These are phyloP conservation scores for Kregervanrija delftensis DNA, from an alignment of 805 yeast species.

Conservation along the genomic window DNA sequence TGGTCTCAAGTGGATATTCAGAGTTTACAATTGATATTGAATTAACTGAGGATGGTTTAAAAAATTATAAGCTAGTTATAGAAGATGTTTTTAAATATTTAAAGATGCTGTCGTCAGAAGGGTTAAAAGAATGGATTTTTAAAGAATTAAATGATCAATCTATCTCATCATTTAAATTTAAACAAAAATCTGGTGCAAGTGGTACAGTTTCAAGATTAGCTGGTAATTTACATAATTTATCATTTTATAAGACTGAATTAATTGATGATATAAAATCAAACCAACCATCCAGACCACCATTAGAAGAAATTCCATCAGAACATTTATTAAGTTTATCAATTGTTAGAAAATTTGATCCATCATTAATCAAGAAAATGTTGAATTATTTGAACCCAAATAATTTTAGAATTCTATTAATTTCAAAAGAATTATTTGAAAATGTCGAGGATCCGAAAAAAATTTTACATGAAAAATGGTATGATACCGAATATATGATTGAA, in stretches of 20 bases:
- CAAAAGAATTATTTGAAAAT: constrained; percentile 41
- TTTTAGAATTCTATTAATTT: constrained; percentile 49
- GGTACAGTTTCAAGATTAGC: constrained; percentile 54
- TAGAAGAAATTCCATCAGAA: constrained; percentile 51
- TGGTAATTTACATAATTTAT: constrained; percentile 20
- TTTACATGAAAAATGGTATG: constrained; percentile 77
- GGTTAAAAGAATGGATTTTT: constrained; percentile 74
- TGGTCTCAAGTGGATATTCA: constrained; percentile 60
- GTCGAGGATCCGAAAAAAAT: constrained; percentile 30
- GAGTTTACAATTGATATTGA: constrained; percentile 66
- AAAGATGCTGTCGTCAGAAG: constrained; percentile 44
- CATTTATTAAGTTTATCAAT: constrained; percentile 50
- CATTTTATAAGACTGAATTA: constrained; percentile 19
- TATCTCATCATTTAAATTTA: constrained; percentile 66
- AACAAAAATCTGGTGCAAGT: constrained; percentile 68
- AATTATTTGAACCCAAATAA: constrained; percentile 48
- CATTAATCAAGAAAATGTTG: constrained; percentile 43
- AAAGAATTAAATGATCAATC: constrained; percentile 69
- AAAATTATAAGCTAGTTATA: constrained; percentile 54
- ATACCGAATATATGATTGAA: constrained; percentile 62
- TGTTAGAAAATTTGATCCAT: constrained; percentile 52
- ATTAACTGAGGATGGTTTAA: constrained; percentile 66
- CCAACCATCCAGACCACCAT: constrained; percentile 1
- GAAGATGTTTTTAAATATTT: constrained; percentile 66
- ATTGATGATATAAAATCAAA: constrained; percentile 2